These are phyloP conservation scores for Salvia miltiorrhiza DNA, from an alignment of 257 asterid species.

Conservation along the genomic window DNA sequence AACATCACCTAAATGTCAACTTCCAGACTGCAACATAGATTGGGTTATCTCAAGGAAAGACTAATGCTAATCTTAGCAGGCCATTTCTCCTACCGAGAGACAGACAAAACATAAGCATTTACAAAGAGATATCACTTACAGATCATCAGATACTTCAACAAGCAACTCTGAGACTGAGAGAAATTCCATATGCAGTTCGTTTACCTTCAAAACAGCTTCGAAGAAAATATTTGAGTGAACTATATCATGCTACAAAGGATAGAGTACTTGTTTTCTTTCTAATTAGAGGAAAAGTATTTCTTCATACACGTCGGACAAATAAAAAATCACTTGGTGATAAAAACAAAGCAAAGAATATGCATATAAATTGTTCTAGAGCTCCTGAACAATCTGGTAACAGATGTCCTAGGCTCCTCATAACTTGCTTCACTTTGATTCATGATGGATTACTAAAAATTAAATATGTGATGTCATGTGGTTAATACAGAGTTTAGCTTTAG, in stretches of 20 bases:
- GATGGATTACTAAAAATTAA: neutral
- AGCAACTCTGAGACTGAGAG: conserved; percentile 83
- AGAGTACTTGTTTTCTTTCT: neutral
- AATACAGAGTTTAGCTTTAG: neutral
- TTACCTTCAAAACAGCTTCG: conserved; percentile 71
- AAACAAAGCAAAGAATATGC: neutral
- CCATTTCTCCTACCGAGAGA: neutral
- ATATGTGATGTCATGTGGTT: neutral
- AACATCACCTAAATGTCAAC: too few relatives aligned
- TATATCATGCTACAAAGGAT: neutral
- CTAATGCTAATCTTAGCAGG: too few relatives aligned
- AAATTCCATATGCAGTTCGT: conserved; percentile 92
- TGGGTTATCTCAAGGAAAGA: too few relatives aligned
- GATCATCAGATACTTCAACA: conserved; percentile 89
- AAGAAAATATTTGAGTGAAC: conserved; percentile 29
- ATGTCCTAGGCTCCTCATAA: neutral
- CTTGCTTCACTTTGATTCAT: conserved; percentile 20
- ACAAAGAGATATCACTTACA: conserved; percentile 53
- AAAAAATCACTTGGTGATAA: neutral
- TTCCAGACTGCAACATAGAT: too few relatives aligned
- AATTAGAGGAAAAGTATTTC: neutral
- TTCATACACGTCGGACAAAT: neutral
- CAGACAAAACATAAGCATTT: neutral
- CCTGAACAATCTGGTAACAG: neutral
- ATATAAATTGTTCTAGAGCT: neutral